Percentiles rank a stretch among this genome's conserved stretches.
Conservation (phyloP, 176 grass and related monocot species). For the Carex myosuroides region DNA sequence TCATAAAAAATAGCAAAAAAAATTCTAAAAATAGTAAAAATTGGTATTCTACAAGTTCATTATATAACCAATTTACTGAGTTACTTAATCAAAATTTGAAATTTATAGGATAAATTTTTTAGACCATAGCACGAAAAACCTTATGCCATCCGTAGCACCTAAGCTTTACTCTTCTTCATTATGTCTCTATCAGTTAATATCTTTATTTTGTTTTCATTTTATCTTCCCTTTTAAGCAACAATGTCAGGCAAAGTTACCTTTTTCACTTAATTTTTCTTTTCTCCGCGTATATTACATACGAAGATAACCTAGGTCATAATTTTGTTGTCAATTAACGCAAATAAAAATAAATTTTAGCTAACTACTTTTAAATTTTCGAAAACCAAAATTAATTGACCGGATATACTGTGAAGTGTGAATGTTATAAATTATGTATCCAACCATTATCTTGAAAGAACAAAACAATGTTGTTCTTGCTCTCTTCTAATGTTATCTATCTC, state of each 20-base stretch:
- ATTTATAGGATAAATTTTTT: no score
- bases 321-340: neutral
- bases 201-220: neutral
- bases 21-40: no score
- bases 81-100: no score
- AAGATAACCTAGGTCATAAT: neutral
- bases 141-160: no score
- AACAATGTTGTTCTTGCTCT: neutral
- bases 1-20: no score
- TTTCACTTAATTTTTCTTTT: neutral
- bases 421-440: neutral
- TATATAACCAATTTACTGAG: no score
- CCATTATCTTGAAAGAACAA: neutral
- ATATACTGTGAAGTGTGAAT: neutral
- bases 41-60: no score
- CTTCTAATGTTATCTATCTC: neutral
- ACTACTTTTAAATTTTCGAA: neutral
- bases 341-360: neutral
- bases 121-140: no score
- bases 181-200: no score
- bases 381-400: neutral
- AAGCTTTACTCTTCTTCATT: no score
- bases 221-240: neutral
- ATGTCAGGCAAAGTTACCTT: neutral
- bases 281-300: neutral